These are phyloP conservation scores for Coemansia sp. DNA, from an alignment of 192 early-diverging fungal genomes.

Conservation along the genomic window DNA sequence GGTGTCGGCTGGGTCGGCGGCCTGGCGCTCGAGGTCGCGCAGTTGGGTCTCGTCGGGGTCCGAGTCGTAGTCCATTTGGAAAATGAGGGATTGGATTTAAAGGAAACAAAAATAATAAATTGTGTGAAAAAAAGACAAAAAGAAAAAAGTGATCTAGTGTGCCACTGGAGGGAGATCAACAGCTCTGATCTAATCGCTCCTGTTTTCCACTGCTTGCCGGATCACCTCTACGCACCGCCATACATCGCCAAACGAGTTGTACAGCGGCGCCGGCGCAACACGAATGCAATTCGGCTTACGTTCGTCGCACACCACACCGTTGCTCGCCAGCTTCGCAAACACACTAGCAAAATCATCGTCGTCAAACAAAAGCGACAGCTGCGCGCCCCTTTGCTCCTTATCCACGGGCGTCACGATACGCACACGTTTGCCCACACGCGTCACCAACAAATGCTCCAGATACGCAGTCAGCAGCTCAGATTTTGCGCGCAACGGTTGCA, in stretches of 20 bases:
- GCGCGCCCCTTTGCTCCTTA: constrained; percentile 71
- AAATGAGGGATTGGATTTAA: background rate
- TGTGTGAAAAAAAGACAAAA: background rate
- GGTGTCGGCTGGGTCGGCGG: background rate
- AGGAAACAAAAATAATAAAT: background rate
- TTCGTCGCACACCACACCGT: constrained; percentile 84
- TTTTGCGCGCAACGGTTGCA: constrained; percentile 71
- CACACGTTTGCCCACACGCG: constrained; percentile 42
- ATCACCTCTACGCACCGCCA: constrained; percentile 66
- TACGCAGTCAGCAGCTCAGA: constrained; percentile 82
- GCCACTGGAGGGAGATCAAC: too few species aligned
- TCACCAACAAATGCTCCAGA: constrained; percentile 73
- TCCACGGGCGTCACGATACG: constrained; percentile 78
- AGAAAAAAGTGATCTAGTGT: background rate
- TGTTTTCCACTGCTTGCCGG: background rate
- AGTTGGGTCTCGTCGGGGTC: constrained; percentile 31
- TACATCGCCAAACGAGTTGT: constrained; percentile 86
- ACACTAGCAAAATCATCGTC: constrained; percentile 56
- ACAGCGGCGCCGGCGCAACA: constrained; percentile 87
- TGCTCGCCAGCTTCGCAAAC: constrained; percentile 60
- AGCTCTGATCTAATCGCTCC: too few species aligned
- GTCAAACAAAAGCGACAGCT: constrained; percentile 75
- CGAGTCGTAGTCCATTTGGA: background rate
- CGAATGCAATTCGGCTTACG: constrained; percentile 90
- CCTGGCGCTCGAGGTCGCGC: constrained; percentile 26